phyloP scores from a whole-genome alignment of 495 filamentous ascomycete genomes.

The Hypoxylon rickii region DNA sequence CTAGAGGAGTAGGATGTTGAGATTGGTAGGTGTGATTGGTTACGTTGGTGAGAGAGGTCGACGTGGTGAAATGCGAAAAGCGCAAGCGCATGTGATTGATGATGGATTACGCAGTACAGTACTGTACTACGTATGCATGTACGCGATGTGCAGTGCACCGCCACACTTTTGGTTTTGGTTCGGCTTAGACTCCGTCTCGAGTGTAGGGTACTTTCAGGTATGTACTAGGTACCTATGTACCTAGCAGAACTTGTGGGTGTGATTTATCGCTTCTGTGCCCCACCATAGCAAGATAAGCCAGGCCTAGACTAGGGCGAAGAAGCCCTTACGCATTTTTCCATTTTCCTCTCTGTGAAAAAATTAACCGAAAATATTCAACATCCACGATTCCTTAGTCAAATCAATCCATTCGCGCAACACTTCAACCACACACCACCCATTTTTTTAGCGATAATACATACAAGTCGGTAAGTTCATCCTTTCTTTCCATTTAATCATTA shows the following conservation, averaged over 20 bases:
- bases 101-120: too few species aligned
- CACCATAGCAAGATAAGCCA: not conserved
- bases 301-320: slow-evolving; percentile 33
- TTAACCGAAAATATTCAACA: slow-evolving; percentile 41
- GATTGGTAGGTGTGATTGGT: slow-evolving; percentile 18
- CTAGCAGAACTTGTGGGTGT: too few species aligned
- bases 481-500: not conserved
- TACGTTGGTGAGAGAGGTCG: not conserved
- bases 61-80: not conserved
- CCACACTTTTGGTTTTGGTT: too few species aligned
- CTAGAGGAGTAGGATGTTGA: not conserved
- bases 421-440: slow-evolving; percentile 37
- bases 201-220: too few species aligned
- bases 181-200: too few species aligned
- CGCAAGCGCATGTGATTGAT: too few species aligned
- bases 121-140: too few species aligned
- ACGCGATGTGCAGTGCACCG: too few species aligned
- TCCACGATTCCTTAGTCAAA: slow-evolving; percentile 35
- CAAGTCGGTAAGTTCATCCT: slow-evolving; percentile 39
- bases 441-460: slow-evolving; percentile 39
- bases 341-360: slow-evolving; percentile 34
- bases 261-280: not conserved
- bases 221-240: not conserved
- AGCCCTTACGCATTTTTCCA: slow-evolving; percentile 38
- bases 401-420: slow-evolving; percentile 29